A percentile compares a stretch with the other conserved stretches of the same genome.
phyloP scores from a whole-genome alignment of 495 filamentous ascomycete species.

The Lindgomyces ingoldianus region DNA sequence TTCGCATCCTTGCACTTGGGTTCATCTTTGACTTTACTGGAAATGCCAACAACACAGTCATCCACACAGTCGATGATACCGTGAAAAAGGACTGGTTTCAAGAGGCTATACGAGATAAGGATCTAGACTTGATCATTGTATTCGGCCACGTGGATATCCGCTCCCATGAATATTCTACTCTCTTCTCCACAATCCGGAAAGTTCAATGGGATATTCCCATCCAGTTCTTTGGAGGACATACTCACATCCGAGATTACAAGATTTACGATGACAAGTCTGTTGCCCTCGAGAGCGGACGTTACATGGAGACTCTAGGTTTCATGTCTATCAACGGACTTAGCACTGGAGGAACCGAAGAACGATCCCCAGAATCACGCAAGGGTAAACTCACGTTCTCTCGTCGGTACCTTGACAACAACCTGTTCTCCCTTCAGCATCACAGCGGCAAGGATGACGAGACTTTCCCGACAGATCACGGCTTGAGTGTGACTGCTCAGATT shows the following conservation, averaged over 20 bases:
- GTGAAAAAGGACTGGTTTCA: conserved; percentile 89
- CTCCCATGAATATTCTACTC: conserved; percentile 72
- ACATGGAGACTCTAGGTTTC: conserved; percentile 98
- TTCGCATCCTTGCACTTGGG: conserved; percentile 83
- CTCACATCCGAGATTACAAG: conserved; percentile 83
- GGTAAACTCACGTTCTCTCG: conserved; percentile 64
- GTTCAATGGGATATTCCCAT: conserved; percentile 79
- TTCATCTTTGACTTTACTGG: conserved; percentile 92
- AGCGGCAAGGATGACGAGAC: conserved; percentile 65
- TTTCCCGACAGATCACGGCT: conserved; percentile 78
- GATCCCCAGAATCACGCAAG: conserved; percentile 39
- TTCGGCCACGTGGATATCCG: conserved; percentile 82
- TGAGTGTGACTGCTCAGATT: conserved; percentile 72
- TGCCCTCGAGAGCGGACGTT: conserved; percentile 86
- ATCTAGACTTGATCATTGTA: conserved; percentile 86
- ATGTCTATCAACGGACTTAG: conserved; percentile 78
- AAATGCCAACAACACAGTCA: conserved; percentile 84
- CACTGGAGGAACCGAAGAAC: conserved; percentile 44
- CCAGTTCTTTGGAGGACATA: conserved; percentile 90
- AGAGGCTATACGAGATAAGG: conserved; percentile 71
- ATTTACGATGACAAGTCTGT: conserved; percentile 79
- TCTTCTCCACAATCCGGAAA: conserved; percentile 78
- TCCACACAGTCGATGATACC: conserved; percentile 74
- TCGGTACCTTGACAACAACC: conserved; percentile 93
- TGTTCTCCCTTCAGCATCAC: conserved; percentile 81